Conservation (phyloP, 768 basidiomycete genomes). For the Naematelia encephala region DNA sequence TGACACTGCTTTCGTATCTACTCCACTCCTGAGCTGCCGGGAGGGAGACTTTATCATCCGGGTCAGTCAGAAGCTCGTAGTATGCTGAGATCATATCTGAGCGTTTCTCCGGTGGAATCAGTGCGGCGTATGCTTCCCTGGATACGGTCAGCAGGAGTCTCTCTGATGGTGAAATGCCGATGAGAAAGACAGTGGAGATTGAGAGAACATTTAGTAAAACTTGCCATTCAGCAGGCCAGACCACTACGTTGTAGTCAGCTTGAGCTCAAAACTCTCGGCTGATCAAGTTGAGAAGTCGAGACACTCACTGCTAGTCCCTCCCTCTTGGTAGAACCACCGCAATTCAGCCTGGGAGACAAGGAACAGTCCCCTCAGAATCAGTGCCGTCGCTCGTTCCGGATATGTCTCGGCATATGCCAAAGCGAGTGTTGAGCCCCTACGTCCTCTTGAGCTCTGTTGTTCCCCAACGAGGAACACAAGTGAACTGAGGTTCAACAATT, state of each 20-base stretch:
- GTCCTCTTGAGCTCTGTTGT: too few species aligned
- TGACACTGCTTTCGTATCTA: constrained; percentile 66
- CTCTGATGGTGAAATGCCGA: too few species aligned
- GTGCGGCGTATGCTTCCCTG: constrained; percentile 79
- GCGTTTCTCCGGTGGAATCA: constrained; percentile 77
- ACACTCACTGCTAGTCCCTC: constrained; percentile 55
- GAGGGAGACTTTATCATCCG: constrained; percentile 64
- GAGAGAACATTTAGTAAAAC: constrained; percentile 12
- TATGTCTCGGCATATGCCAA: constrained; percentile 83
- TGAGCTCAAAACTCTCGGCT: not conserved
- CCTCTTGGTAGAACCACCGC: constrained; percentile 84
- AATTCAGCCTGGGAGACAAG: constrained; percentile 79
- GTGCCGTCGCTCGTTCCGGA: constrained; percentile 72
- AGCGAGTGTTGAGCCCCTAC: constrained; percentile 75
- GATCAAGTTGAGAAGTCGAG: not conserved
- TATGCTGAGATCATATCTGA: constrained; percentile 79
- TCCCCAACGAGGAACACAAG: too few species aligned
- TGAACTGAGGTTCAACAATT: constrained; percentile 44
- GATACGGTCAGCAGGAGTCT: not conserved
- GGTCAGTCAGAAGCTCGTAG: constrained; percentile 70
- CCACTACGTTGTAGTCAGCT: constrained; percentile 10
- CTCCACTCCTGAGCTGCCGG: constrained; percentile 79
- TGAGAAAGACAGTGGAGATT: not conserved
- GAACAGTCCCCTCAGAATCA: constrained; percentile 82
- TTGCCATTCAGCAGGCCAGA: constrained; percentile 83